phyloP scores from a whole-genome alignment of 2,329 filamentous ascomycete species.

The Drechslerella dactyloides region DNA sequence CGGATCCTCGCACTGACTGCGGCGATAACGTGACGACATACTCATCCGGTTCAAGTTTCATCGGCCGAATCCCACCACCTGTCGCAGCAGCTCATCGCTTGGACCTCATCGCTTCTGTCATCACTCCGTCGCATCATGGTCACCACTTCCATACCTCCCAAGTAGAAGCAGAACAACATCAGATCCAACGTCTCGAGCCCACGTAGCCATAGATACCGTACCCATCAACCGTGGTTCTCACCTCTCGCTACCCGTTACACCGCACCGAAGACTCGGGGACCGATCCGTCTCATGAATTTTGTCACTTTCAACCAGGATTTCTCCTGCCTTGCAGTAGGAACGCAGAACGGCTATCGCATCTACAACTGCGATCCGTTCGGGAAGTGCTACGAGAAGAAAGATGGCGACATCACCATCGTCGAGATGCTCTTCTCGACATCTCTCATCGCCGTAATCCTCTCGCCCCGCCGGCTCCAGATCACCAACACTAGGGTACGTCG shows the following conservation, averaged over 20 bases:
- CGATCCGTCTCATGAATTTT: conserved; percentile 74
- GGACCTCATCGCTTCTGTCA: not conserved
- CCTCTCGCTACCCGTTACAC: not conserved
- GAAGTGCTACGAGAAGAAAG: conserved; percentile 91
- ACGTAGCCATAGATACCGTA: not conserved
- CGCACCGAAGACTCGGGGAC: not conserved
- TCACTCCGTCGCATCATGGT: not conserved
- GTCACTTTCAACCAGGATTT: conserved; percentile 99
- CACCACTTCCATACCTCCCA: not conserved
- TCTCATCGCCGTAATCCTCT: conserved; percentile 88
- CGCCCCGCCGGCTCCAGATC: conserved; percentile 88
- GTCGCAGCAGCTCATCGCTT: not conserved
- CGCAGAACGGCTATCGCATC: conserved; percentile 90
- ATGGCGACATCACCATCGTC: conserved; percentile 92
- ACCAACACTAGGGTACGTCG: conserved; percentile 88
- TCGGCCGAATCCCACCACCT: not conserved
- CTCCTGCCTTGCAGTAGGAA: conserved; percentile 93
- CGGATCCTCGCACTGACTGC: not conserved
- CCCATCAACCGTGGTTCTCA: not conserved
- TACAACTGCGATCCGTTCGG: conserved; percentile 96
- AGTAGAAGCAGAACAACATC: not conserved
- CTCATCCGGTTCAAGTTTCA: not conserved
- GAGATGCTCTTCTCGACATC: conserved; percentile 99
- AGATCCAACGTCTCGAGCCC: not conserved
- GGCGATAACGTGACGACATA: conserved; percentile 1